These are phyloP conservation scores for Daedaleopsis nitida DNA, from an alignment of 768 basidiomycete genomes.

Conservation along the genomic window DNA sequence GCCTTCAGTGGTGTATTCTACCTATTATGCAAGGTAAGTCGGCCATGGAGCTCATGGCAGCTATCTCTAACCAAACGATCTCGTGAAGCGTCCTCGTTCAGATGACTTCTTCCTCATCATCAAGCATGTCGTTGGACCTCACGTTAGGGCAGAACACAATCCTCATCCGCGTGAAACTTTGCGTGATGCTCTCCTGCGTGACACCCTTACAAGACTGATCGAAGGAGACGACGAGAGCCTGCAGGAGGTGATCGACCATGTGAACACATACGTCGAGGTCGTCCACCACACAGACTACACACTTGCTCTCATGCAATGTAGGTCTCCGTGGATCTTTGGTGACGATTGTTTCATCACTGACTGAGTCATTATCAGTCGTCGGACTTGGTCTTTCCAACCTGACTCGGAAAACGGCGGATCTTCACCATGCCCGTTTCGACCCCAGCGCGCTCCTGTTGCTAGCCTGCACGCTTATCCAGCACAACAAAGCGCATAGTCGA, in stretches of 20 bases:
- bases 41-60: background rate
- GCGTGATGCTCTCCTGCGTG: conserved; percentile 55
- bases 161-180: conserved; percentile 33
- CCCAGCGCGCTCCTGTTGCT: conserved; percentile 58
- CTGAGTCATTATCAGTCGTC: conserved; percentile 43
- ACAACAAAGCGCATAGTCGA: conserved; percentile 59
- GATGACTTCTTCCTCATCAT: conserved; percentile 56
- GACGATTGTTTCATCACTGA: background rate
- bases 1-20: conserved; percentile 58
- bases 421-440: conserved; percentile 49
- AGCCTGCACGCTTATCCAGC: conserved; percentile 52
- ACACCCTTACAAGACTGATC: conserved; percentile 48
- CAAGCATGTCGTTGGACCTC: conserved; percentile 45
- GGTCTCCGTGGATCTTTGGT: conserved; percentile 22
- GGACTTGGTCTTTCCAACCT: conserved; percentile 55
- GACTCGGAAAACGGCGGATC: conserved; percentile 61
- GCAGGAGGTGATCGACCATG: conserved; percentile 57
- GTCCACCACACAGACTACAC: conserved; percentile 58
- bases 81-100: conserved; percentile 46
- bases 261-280: conserved; percentile 56
- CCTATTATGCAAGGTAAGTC: conserved; percentile 56
- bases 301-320: conserved; percentile 57
- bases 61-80: background rate
- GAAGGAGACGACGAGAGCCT: conserved; percentile 54
- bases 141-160: conserved; percentile 34